A percentile compares a stretch with the other conserved stretches of the same genome.
Conservation (phyloP, 176 grass and related monocot species). For the Oryza rufipogon region DNA sequence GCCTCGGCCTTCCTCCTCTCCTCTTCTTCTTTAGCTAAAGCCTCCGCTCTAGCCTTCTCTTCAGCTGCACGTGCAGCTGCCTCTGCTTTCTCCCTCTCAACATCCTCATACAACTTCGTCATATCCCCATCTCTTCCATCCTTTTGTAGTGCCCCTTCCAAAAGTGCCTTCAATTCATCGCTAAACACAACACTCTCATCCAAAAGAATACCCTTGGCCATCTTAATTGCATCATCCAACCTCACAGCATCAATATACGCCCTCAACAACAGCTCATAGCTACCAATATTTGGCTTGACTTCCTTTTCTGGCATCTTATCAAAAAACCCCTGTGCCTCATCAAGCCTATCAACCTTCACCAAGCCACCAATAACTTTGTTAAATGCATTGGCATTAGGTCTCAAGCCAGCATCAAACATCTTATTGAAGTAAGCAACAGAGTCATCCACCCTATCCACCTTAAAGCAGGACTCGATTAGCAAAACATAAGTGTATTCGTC, state of each 20-base stretch:
- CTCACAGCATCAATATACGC: conserved; percentile 55
- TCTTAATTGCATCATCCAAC: conserved; percentile 72
- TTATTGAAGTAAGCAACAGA: conserved; percentile 71
- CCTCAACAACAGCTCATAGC: conserved; percentile 74
- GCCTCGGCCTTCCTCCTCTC: conserved; percentile 81
- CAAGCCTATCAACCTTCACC: conserved; percentile 57
- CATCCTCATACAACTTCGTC: conserved; percentile 72
- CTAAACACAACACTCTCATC: conserved; percentile 60
- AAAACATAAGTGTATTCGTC: conserved; percentile 77
- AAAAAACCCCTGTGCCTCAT: conserved; percentile 68
- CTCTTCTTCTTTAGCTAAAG: conserved; percentile 79
- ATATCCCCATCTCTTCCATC: conserved; percentile 70
- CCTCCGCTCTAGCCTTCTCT: conserved; percentile 80
- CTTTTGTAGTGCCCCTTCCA: conserved; percentile 63
- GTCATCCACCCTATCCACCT: conserved; percentile 63
- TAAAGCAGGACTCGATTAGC: conserved; percentile 74
- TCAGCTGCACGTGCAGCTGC: conserved; percentile 66
- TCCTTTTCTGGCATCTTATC: conserved; percentile 79
- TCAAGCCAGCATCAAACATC: conserved; percentile 67
- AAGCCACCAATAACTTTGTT: conserved; percentile 75
- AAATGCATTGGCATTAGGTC: conserved; percentile 72
- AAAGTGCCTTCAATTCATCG: conserved; percentile 66
- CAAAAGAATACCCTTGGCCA: conserved; percentile 68
- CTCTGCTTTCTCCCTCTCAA: conserved; percentile 72
- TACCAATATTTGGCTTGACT: conserved; percentile 73